Evolutionary conservation across 2,329 filamentous ascomycete species (phyloP).

Genomic region (Microdochium trichocladiopsis): DNA sequence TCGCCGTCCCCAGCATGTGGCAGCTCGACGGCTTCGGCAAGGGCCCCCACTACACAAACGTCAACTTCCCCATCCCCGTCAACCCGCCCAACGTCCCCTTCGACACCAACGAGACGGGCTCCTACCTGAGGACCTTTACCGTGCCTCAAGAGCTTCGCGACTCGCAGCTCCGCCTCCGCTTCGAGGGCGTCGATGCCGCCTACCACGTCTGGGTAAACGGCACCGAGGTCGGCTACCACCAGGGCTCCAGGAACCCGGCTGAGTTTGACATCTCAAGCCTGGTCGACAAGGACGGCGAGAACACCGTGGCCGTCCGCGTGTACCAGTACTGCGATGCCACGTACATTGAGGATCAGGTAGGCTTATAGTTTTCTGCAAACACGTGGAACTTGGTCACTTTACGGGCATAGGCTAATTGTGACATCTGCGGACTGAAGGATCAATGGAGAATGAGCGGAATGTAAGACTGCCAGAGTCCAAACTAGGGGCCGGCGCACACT

Average conservation of each 20-base stretch:
- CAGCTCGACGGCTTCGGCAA: slow-evolving; percentile 60
- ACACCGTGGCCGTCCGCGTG: slow-evolving; percentile 47
- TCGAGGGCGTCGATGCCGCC: slow-evolving; percentile 56
- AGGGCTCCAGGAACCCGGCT: slow-evolving; percentile 53
- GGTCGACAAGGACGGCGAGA: slow-evolving; percentile 30
- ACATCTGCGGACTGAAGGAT: slow-evolving; percentile 25
- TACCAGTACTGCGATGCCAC: slow-evolving; percentile 56
- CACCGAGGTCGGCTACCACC: slow-evolving; percentile 50
- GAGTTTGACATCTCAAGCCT: slow-evolving; percentile 52
- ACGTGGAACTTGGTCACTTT: not conserved
- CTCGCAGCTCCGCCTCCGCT: slow-evolving; percentile 46
- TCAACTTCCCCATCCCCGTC: slow-evolving; percentile 59
- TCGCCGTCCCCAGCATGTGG: slow-evolving; percentile 63
- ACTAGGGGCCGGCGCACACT: slow-evolving; percentile 27
- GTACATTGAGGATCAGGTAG: slow-evolving; percentile 50
- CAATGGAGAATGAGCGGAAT: slow-evolving; percentile 56
- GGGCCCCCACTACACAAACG: slow-evolving; percentile 63
- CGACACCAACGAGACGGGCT: slow-evolving; percentile 46
- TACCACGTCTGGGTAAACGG: slow-evolving; percentile 59
- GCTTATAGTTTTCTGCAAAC: slow-evolving; percentile 2
- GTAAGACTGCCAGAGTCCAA: not conserved
- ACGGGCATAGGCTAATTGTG: not conserved
- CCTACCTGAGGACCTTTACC: slow-evolving; percentile 42
- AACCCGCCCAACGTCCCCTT: slow-evolving; percentile 50
- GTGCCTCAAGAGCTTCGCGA: slow-evolving; percentile 29